These are phyloP conservation scores for Tephrocybe sp. DNA, from an alignment of 768 basidiomycete genomes.

Conservation along the genomic window DNA sequence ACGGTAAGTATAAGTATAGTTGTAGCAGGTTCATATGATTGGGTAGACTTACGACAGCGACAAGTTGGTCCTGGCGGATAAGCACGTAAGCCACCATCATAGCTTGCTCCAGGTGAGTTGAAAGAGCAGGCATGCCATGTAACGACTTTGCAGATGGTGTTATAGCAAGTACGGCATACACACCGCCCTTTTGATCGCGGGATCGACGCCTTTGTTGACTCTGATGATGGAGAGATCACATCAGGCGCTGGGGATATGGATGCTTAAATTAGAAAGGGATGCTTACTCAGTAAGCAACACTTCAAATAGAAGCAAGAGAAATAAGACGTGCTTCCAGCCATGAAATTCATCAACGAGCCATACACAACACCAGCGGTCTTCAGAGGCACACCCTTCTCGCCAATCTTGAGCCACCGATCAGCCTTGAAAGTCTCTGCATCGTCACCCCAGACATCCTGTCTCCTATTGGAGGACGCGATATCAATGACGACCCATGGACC, in stretches of 20 bases:
- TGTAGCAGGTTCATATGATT: too few relatives aligned
- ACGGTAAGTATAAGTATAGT: not conserved
- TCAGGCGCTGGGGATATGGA: too few relatives aligned
- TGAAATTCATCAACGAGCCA: constrained; percentile 3
- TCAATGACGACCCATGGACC: constrained; percentile 8
- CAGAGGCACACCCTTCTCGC: not conserved
- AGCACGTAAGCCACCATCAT: constrained; percentile 9
- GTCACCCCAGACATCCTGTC: constrained; percentile 8
- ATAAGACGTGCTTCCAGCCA: constrained; percentile 9
- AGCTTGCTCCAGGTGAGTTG: constrained; percentile 7
- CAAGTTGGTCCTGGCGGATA: constrained; percentile 6
- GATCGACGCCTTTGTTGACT: constrained; percentile 2
- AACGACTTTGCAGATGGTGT: constrained; percentile 5
- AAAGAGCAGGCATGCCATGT: constrained; percentile 8
- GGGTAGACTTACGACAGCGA: constrained; percentile 6
- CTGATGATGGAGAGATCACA: not conserved
- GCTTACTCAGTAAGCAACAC: too few relatives aligned
- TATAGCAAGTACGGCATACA: constrained; percentile 7
- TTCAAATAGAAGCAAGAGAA: not conserved
- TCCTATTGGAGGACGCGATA: constrained; percentile 7
- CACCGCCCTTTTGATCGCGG: constrained; percentile 1
- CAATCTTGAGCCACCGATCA: constrained; percentile 4
- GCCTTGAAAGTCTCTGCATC: constrained; percentile 9
- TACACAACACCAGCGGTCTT: constrained; percentile 7
- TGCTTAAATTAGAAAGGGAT: too few relatives aligned